A percentile compares a stretch with the other conserved stretches of the same genome.
These are phyloP conservation scores for Sphaerosporella brunnea DNA, from an alignment of 495 filamentous ascomycete species.

Conservation along the genomic window DNA sequence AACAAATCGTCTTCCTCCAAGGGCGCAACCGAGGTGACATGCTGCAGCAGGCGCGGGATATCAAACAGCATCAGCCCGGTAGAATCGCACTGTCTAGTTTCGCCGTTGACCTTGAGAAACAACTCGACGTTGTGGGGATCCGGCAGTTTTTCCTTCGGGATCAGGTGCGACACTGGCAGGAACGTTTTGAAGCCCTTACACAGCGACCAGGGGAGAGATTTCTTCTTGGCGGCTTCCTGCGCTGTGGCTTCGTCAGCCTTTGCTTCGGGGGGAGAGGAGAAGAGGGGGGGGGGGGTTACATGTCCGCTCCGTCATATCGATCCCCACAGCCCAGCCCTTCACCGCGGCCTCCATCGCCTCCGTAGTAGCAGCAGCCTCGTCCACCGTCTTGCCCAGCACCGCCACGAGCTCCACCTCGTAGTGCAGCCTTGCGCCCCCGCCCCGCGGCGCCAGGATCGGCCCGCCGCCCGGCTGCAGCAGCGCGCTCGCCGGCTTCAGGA, in stretches of 20 bases:
- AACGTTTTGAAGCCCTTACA: constrained; percentile 97
- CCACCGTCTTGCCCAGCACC: constrained; percentile 60
- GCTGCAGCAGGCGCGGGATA: constrained; percentile 69
- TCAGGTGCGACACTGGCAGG: constrained; percentile 61
- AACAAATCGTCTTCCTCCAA: constrained; percentile 83
- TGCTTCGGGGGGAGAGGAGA: background rate
- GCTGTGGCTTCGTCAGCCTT: constrained; percentile 5
- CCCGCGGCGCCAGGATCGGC: constrained; percentile 65
- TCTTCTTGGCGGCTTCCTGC: constrained; percentile 90
- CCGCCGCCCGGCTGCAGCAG: constrained; percentile 62
- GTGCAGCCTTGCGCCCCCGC: constrained; percentile 66
- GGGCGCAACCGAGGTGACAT: constrained; percentile 89
- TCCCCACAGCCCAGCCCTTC: constrained; percentile 32
- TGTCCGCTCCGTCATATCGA: constrained; percentile 35
- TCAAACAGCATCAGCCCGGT: constrained; percentile 82
- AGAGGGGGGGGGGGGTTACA: background rate
- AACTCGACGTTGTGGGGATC: constrained; percentile 79
- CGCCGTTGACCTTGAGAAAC: constrained; percentile 59
- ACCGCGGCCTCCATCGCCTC: constrained; percentile 41
- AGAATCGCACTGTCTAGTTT: constrained; percentile 60
- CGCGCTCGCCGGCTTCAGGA: constrained; percentile 78
- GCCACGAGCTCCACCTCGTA: constrained; percentile 91
- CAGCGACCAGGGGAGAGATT: constrained; percentile 90
- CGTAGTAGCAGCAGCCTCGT: constrained; percentile 49
- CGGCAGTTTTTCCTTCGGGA: constrained; percentile 56